Base-by-base conservation (phyloP, 208 protist species). In the Trypanosoma brucei region DNA sequence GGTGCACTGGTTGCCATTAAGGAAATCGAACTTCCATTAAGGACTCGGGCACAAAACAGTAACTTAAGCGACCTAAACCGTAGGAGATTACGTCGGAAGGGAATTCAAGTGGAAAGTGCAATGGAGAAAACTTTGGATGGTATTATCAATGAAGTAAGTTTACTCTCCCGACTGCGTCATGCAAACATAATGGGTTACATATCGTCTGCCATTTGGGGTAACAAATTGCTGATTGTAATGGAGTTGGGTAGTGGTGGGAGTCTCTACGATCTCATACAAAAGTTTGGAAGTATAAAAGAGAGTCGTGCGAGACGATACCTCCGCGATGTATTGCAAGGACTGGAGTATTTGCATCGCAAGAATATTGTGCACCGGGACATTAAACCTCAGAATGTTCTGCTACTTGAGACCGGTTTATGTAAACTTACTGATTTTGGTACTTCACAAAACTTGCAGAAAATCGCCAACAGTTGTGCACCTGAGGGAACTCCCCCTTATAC, bases 371-470 rank as follows among this genome's bases (percentile, higher is more conserved):
- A 97, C 75, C 86, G 91, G 42, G 91, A 97, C 70, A 76, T 97
- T 53, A 97, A 97, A 73, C 89, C 89, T 13, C 79, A 93, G 48
- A 97, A 97, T 71, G 79, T 96, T 33, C 75, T 97, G 4, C 73
- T 97, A 35, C 75, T 68, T 22, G 59, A 69, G 22, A 78, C 83
- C 14, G 93, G 91, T 34, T 62, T 69, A 31, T 92, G 90, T 75
- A 97, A 96, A 74, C 68, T 97, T 14, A 79, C 76, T 37, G 92
- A 97, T 75, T 95, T 97, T 59, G 92, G 92, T 44, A 86, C 88
- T 38, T 78, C 68, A 6, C 73, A 81, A 55, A 59, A 71, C 46
- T 74, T 92, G 34, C 79, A 79, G 33, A 75, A 73, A 37, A 60
- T 49, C 35, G 70, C 70, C 6, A 65, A 62, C 7, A 59, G 52